Percentiles rank a stretch among this genome's conserved stretches.
These are phyloP conservation scores for Cordyceps tenuipes DNA, from an alignment of 2,329 filamentous ascomycete genomes.

Conservation along the genomic window DNA sequence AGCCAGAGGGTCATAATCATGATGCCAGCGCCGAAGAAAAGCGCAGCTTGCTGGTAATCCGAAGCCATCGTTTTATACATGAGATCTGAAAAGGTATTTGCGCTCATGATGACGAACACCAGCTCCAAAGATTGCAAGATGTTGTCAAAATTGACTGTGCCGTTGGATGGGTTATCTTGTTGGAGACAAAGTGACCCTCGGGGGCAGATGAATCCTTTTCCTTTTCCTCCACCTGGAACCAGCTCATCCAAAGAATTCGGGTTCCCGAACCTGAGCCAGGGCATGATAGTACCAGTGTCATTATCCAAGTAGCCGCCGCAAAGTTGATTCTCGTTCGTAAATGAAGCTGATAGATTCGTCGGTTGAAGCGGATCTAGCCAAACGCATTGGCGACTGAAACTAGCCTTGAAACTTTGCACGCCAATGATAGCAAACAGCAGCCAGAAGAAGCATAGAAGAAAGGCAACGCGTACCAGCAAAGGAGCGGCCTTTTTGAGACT, in stretches of 20 bases:
- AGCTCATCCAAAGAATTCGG: conserved; percentile 38
- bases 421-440: conserved; percentile 93
- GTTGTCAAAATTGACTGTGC: conserved; percentile 90
- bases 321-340: conserved; percentile 60
- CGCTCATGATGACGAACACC: conserved; percentile 97
- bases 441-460: conserved; percentile 96
- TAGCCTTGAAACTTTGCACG: conserved; percentile 90
- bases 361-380: conserved; percentile 61
- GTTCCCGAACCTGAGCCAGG: conserved; percentile 53
- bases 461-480: conserved; percentile 82
- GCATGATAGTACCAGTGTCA: conserved; percentile 44
- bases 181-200: conserved; percentile 75
- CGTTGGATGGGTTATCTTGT: conserved; percentile 68
- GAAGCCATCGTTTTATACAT: conserved; percentile 91
- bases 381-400: conserved; percentile 66
- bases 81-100: conserved; percentile 90
- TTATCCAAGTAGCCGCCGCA: conserved; percentile 76
- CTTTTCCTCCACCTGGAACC: conserved; percentile 37
- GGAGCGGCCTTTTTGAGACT: conserved; percentile 95
- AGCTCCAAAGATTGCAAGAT: conserved; percentile 86
- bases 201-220: conserved; percentile 87
- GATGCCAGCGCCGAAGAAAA: conserved; percentile 68
- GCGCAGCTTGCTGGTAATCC: conserved; percentile 77
- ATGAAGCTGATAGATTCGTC: conserved; percentile 46
- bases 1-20: conserved; percentile 95